A percentile compares a stretch with the other conserved stretches of the same genome.
Evolutionary conservation across 2,329 filamentous ascomycete genomes (phyloP).

Genomic region (Cercospora sp.): DNA sequence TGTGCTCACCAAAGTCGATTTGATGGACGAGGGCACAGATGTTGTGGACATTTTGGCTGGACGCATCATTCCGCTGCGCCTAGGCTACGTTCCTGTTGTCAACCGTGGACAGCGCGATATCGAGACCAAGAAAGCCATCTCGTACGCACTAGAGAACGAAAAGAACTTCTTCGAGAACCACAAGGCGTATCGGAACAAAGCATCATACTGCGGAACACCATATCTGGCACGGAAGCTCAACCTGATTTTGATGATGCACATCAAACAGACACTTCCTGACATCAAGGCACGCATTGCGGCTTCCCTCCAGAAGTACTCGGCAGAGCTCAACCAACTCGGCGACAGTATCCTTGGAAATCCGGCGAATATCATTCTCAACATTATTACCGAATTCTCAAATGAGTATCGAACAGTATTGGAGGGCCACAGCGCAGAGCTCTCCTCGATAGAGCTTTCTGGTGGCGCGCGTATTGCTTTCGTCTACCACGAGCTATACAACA

Average conservation of each 20-base stretch:
- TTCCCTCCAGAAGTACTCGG: slow-evolving; percentile 85
- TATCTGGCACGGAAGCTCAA: slow-evolving; percentile 97
- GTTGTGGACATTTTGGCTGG: slow-evolving; percentile 98
- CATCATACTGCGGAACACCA: slow-evolving; percentile 95
- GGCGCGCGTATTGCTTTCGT: slow-evolving; percentile 99
- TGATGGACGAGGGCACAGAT: slow-evolving; percentile 98
- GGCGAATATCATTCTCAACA: slow-evolving; percentile 94
- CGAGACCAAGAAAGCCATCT: slow-evolving; percentile 95
- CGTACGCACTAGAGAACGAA: slow-evolving; percentile 86
- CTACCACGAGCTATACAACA: slow-evolving; percentile 97
- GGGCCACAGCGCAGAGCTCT: slow-evolving; percentile 94
- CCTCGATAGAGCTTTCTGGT: slow-evolving; percentile 89
- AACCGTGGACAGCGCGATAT: slow-evolving; percentile 98
- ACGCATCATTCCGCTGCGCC: slow-evolving; percentile 88
- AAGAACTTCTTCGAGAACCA: slow-evolving; percentile 98
- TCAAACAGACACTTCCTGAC: slow-evolving; percentile 97
- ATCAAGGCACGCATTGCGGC: slow-evolving; percentile 97
- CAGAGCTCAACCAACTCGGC: slow-evolving; percentile 78
- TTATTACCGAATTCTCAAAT: slow-evolving; percentile 98
- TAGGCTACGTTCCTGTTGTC: slow-evolving; percentile 96
- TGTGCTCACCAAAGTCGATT: slow-evolving; percentile 96
- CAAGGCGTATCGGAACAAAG: slow-evolving; percentile 98
- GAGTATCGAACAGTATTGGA: slow-evolving; percentile 96
- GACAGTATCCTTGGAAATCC: slow-evolving; percentile 95
- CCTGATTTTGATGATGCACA: slow-evolving; percentile 99